Conservation (phyloP, 306 rosid species). For the cucumber (Cucumis sativus) region DNA sequence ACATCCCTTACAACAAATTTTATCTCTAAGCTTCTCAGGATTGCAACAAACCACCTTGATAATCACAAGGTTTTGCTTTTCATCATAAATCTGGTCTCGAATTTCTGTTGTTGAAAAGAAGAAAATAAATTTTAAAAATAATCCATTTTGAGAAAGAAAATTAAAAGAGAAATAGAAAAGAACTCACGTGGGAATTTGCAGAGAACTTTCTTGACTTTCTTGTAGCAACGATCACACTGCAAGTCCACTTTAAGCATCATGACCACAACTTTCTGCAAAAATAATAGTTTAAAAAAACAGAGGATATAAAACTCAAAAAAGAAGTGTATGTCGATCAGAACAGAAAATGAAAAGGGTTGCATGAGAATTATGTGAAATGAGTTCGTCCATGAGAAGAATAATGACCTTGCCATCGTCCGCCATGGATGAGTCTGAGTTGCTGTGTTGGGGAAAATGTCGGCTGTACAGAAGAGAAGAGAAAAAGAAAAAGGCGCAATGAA, state of each 20-base stretch:
- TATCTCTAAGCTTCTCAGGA: constrained; percentile 64
- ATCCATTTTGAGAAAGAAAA: not conserved
- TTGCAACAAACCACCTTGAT: constrained; percentile 61
- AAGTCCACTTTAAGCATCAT: constrained; percentile 72
- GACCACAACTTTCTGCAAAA: constrained; percentile 20
- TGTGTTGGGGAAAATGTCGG: not conserved
- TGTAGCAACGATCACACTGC: constrained; percentile 53
- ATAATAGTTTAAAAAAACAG: not conserved
- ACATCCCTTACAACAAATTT: constrained; percentile 45
- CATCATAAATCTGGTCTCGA: constrained; percentile 51
- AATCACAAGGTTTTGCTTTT: constrained; percentile 36
- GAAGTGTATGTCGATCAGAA: not conserved
- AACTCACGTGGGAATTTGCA: constrained; percentile 60
- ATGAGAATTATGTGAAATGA: not conserved
- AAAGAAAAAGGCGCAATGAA: constrained; percentile 11
- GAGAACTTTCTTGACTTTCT: constrained; percentile 71
- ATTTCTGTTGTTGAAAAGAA: constrained; percentile 53
- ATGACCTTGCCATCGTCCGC: not conserved
- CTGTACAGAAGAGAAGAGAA: constrained; percentile 14
- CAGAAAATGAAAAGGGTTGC: not conserved
- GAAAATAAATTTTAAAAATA: not conserved
- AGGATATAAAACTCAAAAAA: not conserved
- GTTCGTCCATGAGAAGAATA: not conserved
- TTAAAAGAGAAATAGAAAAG: constrained; percentile 6
- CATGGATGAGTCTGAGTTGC: not conserved